phyloP scores from a whole-genome alignment of 305 asterid species.

The Petunia hybrid region DNA sequence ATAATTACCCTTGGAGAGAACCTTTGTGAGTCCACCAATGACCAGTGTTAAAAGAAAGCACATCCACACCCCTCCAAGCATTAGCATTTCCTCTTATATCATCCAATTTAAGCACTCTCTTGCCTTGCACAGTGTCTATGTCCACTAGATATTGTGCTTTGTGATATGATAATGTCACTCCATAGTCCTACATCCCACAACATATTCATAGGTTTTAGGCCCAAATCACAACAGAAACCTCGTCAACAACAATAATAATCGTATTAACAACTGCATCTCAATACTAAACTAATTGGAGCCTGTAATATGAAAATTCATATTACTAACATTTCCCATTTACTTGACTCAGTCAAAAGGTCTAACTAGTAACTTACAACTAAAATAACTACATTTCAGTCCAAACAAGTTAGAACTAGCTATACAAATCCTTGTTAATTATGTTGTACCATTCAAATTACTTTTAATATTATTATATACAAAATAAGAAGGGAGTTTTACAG shows the following conservation, averaged over 20 bases:
- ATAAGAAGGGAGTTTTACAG: too few species aligned
- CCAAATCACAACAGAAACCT: background rate
- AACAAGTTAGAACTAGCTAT: too few species aligned
- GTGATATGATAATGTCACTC: constrained; percentile 77
- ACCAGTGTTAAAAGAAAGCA: constrained; percentile 89
- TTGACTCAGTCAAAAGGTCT: too few species aligned
- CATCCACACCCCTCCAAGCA: constrained; percentile 84
- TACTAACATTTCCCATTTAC: too few species aligned
- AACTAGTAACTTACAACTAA: too few species aligned
- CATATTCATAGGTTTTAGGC: background rate
- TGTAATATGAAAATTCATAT: too few species aligned
- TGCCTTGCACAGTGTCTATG: constrained; percentile 71
- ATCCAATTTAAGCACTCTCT: constrained; percentile 77
- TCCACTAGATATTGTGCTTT: constrained; percentile 90
- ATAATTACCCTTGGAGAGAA: constrained; percentile 72
- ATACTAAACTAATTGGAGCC: background rate
- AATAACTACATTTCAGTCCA: too few species aligned
- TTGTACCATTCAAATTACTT: too few species aligned
- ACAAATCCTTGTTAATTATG: too few species aligned
- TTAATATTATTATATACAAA: too few species aligned
- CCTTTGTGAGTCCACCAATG: constrained; percentile 99
- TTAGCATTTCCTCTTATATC: constrained; percentile 77
- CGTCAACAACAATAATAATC: background rate
- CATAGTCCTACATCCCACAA: constrained; percentile 65
- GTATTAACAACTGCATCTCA: background rate